Base-by-base conservation (phyloP, 208 protist genomes). In the Crithidia fasciculata region DNA sequence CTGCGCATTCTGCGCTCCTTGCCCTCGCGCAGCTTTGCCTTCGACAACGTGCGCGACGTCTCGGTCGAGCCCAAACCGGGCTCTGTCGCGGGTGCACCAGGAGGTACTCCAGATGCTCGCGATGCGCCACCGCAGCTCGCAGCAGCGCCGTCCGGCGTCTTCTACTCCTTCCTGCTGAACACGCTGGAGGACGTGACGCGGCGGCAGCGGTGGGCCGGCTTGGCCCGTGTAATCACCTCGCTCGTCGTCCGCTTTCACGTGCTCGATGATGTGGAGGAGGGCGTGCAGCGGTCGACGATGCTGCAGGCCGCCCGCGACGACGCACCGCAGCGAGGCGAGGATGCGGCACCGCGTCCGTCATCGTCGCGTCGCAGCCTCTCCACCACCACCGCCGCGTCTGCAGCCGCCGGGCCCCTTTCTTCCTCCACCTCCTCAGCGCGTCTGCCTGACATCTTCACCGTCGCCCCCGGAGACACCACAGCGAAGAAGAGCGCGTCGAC, bases 211-310 rank as follows among this genome's bases (percentile, higher is more conserved):
- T 93, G 88, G 88, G 58, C 84, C 6, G 82, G 80, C 16, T 47
- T 95, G 70, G 83, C 85, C 12, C 86, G 88, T 54, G 67, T 96
- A 28, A 70, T 96, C 15, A 85, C 82, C 18, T 91, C 87, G 19
- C 74, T 96, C 10, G 69, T 92, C 19, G 86, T 86, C 40, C 87
- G 89, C 6, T 81, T 93, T 45, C 82, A 81, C 55, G 75, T 95
- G 18, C 78, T 96, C 18, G 87, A 93, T 67, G 55, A 78, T 16
- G 50, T 69, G 8, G 68, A 81, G 39, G 68, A 85, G 19, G 64
- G 64, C 2, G 59, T 49, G 71, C 66, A 44, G 16, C 56, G 52
- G 6, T 45, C 54, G 2, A 57, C 41, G 7, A 45, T 52, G 44
- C 13, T 50, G 12, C 49, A 43, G 19, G 50, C 56, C 53, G 58